Percentiles rank a stretch among this genome's conserved stretches.
phyloP scores from a whole-genome alignment of 1,284 basidiomycete species.

The Cryptococcus maquisensis region DNA sequence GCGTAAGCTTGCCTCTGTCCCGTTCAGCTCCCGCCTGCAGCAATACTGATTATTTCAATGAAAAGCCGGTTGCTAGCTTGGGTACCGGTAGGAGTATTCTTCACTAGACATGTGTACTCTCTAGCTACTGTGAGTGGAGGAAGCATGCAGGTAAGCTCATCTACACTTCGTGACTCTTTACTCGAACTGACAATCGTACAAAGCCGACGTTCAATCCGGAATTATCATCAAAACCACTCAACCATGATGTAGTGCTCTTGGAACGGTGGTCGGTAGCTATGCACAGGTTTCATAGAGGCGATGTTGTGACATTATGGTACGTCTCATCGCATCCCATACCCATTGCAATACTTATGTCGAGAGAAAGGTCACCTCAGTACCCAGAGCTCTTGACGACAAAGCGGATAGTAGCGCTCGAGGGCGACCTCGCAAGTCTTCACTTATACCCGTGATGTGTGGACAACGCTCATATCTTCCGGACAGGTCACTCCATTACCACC shows the following conservation, averaged over 20 bases:
- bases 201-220: slow-evolving; percentile 52
- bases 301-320: slow-evolving; percentile 54
- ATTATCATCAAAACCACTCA: slow-evolving; percentile 35
- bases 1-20: slow-evolving; percentile 4
- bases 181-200: neutral
- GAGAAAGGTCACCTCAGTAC: slow-evolving; percentile 51
- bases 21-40: neutral
- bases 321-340: slow-evolving; percentile 1
- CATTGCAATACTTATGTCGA: neutral
- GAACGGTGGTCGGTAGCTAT: slow-evolving; percentile 47
- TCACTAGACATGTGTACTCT: slow-evolving; percentile 50
- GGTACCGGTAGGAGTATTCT: slow-evolving; percentile 53
- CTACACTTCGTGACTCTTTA: neutral
- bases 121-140: slow-evolving; percentile 51
- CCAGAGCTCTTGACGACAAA: slow-evolving; percentile 53
- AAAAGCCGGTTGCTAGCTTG: slow-evolving; percentile 48
- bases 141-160: slow-evolving; percentile 49
- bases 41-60: neutral
- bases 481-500: slow-evolving; percentile 47
- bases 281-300: slow-evolving; percentile 47
- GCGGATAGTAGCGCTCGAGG: slow-evolving; percentile 54
- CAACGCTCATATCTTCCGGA: neutral
- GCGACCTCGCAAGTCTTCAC: slow-evolving; percentile 44
- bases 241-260: slow-evolving; percentile 53
- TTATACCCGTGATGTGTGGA: neutral